A percentile compares a stretch with the other conserved stretches of the same genome.
phyloP scores from a whole-genome alignment of 345 rosid species.

The Diplotaxis tenuifolia region DNA sequence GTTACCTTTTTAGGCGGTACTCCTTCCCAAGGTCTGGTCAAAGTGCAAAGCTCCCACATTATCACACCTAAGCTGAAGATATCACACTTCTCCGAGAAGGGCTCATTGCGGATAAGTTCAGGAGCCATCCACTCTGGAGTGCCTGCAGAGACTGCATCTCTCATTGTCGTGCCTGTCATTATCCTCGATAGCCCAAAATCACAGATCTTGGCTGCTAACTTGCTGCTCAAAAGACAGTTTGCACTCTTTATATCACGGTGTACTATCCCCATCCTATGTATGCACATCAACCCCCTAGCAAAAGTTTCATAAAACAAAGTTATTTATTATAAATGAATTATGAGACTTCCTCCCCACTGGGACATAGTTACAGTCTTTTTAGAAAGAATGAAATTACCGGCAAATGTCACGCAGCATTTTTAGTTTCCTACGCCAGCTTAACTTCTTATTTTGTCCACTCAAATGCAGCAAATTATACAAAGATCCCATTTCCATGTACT shows the following conservation, averaged over 20 bases:
- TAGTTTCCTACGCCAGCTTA: slow-evolving; percentile 81
- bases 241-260: slow-evolving; percentile 89
- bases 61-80: slow-evolving; percentile 98
- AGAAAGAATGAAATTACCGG: slow-evolving; percentile 50
- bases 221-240: slow-evolving; percentile 88
- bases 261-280: slow-evolving; percentile 93
- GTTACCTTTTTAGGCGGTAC: slow-evolving; percentile 91
- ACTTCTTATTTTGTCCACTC: slow-evolving; percentile 87
- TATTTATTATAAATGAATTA: background rate
- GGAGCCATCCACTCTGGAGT: slow-evolving; percentile 99
- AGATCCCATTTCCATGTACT: slow-evolving; percentile 98
- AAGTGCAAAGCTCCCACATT: slow-evolving; percentile 97
- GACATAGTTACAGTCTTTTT: background rate
- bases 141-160: slow-evolving; percentile 87
- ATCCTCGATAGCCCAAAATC: slow-evolving; percentile 97
- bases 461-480: slow-evolving; percentile 76
- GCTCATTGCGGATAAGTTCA: slow-evolving; percentile 86
- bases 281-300: slow-evolving; percentile 95
- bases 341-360: background rate
- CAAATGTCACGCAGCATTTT: slow-evolving; percentile 95
- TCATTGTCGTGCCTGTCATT: slow-evolving; percentile 65
- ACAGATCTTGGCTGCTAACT: slow-evolving; percentile 88
- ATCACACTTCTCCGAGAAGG: slow-evolving; percentile 93
- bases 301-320: background rate
- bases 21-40: slow-evolving; percentile 94